These are phyloP conservation scores for Lathyrus aphaca DNA, from an alignment of 306 rosid genomes.

Conservation along the genomic window DNA sequence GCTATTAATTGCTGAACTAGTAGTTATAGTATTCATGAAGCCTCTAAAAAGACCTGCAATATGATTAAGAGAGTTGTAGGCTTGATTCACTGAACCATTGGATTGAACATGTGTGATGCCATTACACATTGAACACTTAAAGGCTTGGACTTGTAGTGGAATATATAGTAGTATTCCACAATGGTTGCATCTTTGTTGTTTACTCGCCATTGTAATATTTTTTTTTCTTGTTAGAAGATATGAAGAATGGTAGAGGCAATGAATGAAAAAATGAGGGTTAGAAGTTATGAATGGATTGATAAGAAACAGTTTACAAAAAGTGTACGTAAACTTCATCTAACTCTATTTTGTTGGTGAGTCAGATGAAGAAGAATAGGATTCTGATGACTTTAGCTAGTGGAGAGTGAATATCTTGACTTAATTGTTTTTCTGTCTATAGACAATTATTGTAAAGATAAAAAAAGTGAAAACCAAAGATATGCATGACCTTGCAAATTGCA, in stretches of 20 bases:
- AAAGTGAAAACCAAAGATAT: background rate
- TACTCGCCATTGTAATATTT: slow-evolving; percentile 5
- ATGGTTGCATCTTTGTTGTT: slow-evolving; percentile 13
- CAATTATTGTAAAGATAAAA: background rate
- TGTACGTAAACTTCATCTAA: background rate
- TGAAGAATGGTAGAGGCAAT: background rate
- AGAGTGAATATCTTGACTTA: slow-evolving; percentile 33
- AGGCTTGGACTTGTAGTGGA: background rate
- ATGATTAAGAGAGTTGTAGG: slow-evolving; percentile 36
- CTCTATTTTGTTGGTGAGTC: background rate
- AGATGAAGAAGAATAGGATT: slow-evolving; percentile 32
- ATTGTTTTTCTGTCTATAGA: slow-evolving; percentile 16
- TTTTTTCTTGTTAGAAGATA: background rate
- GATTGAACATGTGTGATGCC: slow-evolving; percentile 15
- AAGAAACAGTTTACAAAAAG: background rate
- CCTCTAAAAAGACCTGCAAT: slow-evolving; percentile 42
- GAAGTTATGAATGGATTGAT: background rate
- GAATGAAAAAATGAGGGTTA: background rate
- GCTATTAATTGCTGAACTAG: slow-evolving; percentile 36
- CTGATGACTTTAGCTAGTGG: slow-evolving; percentile 35
- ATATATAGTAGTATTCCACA: background rate
- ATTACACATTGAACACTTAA: slow-evolving; percentile 17
- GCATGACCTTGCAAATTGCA: slow-evolving; percentile 18
- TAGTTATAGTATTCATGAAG: slow-evolving; percentile 34
- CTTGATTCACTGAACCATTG: slow-evolving; percentile 33